Evolutionary conservation across 106 monocot species (phyloP), one percentile per base, ranked within the genome.

Genomic region (Allium cepa): DNA sequence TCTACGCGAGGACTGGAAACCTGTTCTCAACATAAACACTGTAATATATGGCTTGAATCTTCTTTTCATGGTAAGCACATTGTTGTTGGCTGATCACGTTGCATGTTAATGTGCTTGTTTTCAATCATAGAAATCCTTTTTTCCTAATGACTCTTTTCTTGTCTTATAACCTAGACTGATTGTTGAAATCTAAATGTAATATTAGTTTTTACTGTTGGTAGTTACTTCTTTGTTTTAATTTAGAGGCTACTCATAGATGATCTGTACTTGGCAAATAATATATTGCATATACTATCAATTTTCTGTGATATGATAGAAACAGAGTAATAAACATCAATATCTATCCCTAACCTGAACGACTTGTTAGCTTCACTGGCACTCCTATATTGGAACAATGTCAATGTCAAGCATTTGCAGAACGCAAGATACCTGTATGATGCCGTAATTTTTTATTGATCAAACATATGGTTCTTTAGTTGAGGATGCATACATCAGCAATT

Each of bases 1-100:
- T 72, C 79, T 94, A 16, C 94, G 94, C 70, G 94, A 94, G 74
- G 94, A 94, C 60, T 94, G 94, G 94, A 94, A 94, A 71, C 94
- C 94, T 61, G 94, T 94, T 26, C 94, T 90, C 65, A 94, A 87
- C 70, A 85, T 94, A 76, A 94, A 94, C 70, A 94, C 94, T 63
- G 69, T 94, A 53, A 76, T 94, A 48, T 94, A 94, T 73, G 94
- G 94, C 67, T 75, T 94, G 63, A 94, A 85, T 77, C 87, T 85
- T 73, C 90, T 94, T 78, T 94, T 90, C 76, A 71, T 76, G 80
- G 94, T 94, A 85, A 57, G 62, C 65, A n/a, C 36, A 22, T 22
- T 22, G 36, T 36, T 36, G 3, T 36, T 36, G 1, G 36, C 36
- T 36, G 36, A 36, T 36, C 36, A 36, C 36, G 3, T 36, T 36